Conservation (phyloP, 2,329 filamentous ascomycete species). For the Venturiaceae sp. region DNA sequence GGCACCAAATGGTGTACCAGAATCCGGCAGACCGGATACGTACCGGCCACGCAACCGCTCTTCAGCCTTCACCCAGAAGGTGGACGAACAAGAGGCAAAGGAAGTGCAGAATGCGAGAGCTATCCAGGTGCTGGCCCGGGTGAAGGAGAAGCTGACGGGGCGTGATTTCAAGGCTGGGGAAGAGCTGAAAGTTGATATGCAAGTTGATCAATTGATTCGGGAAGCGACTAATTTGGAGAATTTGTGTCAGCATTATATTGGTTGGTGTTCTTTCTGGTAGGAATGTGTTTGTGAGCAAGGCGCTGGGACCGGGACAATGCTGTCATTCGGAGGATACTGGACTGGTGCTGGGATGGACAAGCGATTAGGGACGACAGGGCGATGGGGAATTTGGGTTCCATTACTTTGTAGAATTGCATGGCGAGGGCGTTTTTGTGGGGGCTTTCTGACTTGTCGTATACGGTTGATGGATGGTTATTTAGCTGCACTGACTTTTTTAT, state of each 20-base stretch:
- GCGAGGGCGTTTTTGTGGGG: neutral
- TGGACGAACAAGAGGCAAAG: constrained; percentile 31
- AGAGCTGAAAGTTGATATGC: constrained; percentile 73
- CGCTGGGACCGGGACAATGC: neutral
- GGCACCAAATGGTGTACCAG: constrained; percentile 14
- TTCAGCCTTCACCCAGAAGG: constrained; percentile 17
- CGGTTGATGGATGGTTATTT: neutral
- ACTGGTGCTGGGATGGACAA: neutral
- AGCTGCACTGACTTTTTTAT: neutral
- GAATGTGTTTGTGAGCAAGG: neutral
- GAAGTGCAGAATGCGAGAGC: constrained; percentile 93
- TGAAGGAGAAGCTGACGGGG: constrained; percentile 92
- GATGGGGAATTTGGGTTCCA: neutral
- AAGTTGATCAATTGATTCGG: constrained; percentile 89
- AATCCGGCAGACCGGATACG: constrained; percentile 13
- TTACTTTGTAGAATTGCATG: neutral
- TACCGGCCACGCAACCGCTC: constrained; percentile 26
- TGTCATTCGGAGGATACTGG: neutral
- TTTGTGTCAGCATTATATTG: constrained; percentile 96
- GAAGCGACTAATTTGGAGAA: constrained; percentile 97
- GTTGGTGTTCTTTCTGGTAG: constrained; percentile 98
- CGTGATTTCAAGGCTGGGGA: constrained; percentile 81
- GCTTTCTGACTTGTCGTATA: neutral
- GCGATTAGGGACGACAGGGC: neutral
- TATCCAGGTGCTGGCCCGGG: constrained; percentile 79